Evolutionary conservation across 2,329 filamentous ascomycete genomes (phyloP).

Genomic region (Colletotrichum sp.): DNA sequence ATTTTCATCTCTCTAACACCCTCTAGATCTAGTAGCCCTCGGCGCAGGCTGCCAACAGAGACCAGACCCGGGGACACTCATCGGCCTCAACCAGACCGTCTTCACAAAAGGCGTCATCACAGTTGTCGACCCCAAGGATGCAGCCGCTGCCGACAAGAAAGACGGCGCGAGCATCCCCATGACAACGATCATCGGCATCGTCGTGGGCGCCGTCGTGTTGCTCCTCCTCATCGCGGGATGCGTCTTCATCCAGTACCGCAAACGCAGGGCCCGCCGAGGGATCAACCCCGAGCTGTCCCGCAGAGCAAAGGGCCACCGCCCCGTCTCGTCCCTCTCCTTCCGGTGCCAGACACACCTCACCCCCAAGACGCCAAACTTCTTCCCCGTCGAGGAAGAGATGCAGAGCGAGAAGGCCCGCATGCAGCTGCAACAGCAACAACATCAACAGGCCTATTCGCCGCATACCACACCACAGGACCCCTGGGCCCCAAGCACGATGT

Average conservation of each 20-base stretch:
- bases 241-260: slow-evolving; percentile 51
- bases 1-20: background rate
- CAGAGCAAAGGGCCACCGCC: slow-evolving; percentile 31
- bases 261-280: slow-evolving; percentile 40
- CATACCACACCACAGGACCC: background rate
- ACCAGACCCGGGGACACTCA: slow-evolving; percentile 37
- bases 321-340: slow-evolving; percentile 55
- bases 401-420: slow-evolving; percentile 23
- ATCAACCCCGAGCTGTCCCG: slow-evolving; percentile 29
- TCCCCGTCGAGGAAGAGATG: slow-evolving; percentile 32
- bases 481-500: slow-evolving; percentile 3
- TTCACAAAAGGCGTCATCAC: slow-evolving; percentile 40
- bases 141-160: slow-evolving; percentile 10
- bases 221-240: slow-evolving; percentile 43
- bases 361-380: slow-evolving; percentile 42
- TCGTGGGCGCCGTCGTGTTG: slow-evolving; percentile 41
- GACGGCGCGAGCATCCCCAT: slow-evolving; percentile 33
- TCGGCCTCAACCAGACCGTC: slow-evolving; percentile 50
- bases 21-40: slow-evolving; percentile 54
- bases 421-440: slow-evolving; percentile 14
- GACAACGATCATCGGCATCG: slow-evolving; percentile 49
- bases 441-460: background rate
- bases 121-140: slow-evolving; percentile 36
- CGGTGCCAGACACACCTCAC: slow-evolving; percentile 53
- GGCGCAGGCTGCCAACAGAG: slow-evolving; percentile 56